Evolutionary conservation across 768 basidiomycete genomes (phyloP).

Genomic region (Panaeolus papilionaceus): DNA sequence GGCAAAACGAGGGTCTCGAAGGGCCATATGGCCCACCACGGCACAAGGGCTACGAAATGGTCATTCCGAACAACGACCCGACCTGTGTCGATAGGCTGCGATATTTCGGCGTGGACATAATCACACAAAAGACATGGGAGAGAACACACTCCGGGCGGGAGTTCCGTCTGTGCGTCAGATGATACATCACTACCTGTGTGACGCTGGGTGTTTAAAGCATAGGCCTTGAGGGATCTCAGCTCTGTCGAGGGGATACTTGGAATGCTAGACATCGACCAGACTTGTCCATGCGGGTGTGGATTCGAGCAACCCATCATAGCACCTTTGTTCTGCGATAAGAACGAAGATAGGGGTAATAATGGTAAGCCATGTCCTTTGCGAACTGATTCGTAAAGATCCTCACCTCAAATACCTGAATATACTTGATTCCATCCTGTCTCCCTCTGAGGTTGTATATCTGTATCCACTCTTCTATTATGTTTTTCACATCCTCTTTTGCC

Average conservation of each 20-base stretch:
- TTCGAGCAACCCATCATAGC: conserved; percentile 96
- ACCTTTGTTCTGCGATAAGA: conserved; percentile 77
- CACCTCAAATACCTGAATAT: conserved; percentile 93
- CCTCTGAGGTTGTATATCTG: conserved; percentile 66
- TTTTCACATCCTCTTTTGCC: conserved; percentile 57
- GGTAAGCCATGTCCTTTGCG: background rate
- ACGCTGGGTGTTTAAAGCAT: conserved; percentile 42
- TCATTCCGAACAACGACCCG: conserved; percentile 76
- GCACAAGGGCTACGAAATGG: conserved; percentile 85
- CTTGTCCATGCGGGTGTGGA: conserved; percentile 93
- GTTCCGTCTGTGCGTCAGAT: background rate
- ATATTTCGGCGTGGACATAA: conserved; percentile 73
- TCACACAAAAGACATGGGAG: conserved; percentile 78
- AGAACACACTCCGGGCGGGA: background rate
- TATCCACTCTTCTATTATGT: conserved; percentile 78
- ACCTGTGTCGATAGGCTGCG: conserved; percentile 42
- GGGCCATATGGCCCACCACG: conserved; percentile 97
- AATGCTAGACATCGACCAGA: conserved; percentile 79
- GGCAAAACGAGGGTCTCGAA: conserved; percentile 87
- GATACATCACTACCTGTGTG: background rate
- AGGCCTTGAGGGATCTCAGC: conserved; percentile 58
- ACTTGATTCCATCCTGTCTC: conserved; percentile 67
- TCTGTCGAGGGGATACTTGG: conserved; percentile 77
- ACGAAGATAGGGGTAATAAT: conserved; percentile 1
- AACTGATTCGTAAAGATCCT: conserved; percentile 16